Base-by-base conservation (phyloP, 2,329 filamentous ascomycete genomes). In the Aplosporella prunicola region DNA sequence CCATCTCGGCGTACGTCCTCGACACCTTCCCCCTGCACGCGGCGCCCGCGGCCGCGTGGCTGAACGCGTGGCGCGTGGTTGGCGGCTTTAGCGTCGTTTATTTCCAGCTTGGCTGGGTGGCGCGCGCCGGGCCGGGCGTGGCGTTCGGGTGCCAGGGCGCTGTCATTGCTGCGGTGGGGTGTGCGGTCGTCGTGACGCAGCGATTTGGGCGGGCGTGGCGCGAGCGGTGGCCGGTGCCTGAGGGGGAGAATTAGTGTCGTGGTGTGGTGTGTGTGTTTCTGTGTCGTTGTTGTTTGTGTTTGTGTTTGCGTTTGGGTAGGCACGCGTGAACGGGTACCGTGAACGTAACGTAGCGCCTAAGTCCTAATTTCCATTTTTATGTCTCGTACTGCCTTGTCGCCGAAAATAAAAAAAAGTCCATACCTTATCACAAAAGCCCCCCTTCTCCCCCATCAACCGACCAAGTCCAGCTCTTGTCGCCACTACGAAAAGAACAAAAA, bases 91-190 rank as follows among this genome's bases (percentile, higher is more conserved):
- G 47, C 6, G 56, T 60, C 1, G 49, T 49, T 3, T 60, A 58
- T 35, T 59, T 60, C 41, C 57, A 60, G 37, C 16, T 52, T 22
- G 48, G 51, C 9, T 60, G 57, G 57, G 56, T 54, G 9, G 35
- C 32, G 4, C 50, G 47, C 24, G 51, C 41, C 28, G 57, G 57
- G 0, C 51, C 49, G 10, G 55, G 45, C 1, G 47, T 58, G 7
- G 45, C 50, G 1, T 60, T 60, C 39, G 56, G 57, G 4, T 52
- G 51, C 23, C 57, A 60, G 41, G 56, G 54, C 11, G 51, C 51
- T 26, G 53, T 60, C 28, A 46, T 57, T 9, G 55, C 49, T 1
- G 49, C 46, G 9, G 53, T 55, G 5, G 43, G 53, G 9, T 31
- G 40, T 13, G 49, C 50, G n/a, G 43, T 57, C n/a, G 10, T 53